These are phyloP conservation scores for Ceratocystis papillata DNA, from an alignment of 2,329 filamentous ascomycete genomes.

Conservation along the genomic window DNA sequence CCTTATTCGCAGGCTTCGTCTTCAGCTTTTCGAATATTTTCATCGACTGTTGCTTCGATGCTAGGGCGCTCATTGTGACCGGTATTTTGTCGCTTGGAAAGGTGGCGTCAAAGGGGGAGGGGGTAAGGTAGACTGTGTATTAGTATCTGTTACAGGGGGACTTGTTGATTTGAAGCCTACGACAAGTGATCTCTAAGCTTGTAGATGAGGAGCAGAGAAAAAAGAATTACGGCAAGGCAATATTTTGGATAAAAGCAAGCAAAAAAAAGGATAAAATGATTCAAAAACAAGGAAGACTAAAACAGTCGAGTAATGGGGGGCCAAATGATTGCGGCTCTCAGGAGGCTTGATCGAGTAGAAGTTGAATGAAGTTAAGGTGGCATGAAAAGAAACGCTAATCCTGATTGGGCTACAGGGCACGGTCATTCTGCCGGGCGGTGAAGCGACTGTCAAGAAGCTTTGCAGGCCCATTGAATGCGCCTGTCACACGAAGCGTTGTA, in stretches of 20 bases:
- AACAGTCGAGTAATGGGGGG: neutral
- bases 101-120: constrained; percentile 13
- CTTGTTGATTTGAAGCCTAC: neutral
- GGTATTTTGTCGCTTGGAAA: constrained; percentile 7
- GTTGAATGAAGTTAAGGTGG: constrained; percentile 34
- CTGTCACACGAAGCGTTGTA: neutral
- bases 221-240: constrained; percentile 10
- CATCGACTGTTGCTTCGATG: constrained; percentile 88
- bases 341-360: constrained; percentile 30
- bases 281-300: neutral
- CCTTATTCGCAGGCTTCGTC: constrained; percentile 88
- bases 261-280: constrained; percentile 12
- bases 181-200: neutral
- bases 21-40: constrained; percentile 98
- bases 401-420: constrained; percentile 27
- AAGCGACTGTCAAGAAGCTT: constrained; percentile 17
- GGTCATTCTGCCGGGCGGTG: constrained; percentile 35
- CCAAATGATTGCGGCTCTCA: constrained; percentile 28
- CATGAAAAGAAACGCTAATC: constrained; percentile 34
- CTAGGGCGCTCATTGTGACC: constrained; percentile 49
- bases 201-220: constrained; percentile 13
- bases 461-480: neutral
- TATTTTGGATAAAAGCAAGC: constrained; percentile 9
- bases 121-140: constrained; percentile 8
- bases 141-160: constrained; percentile 14